Evolutionary conservation across 2,329 filamentous ascomycete species (phyloP), one percentile per base, ranked within the genome.

Genomic region (Trichoderma arundinaceum): DNA sequence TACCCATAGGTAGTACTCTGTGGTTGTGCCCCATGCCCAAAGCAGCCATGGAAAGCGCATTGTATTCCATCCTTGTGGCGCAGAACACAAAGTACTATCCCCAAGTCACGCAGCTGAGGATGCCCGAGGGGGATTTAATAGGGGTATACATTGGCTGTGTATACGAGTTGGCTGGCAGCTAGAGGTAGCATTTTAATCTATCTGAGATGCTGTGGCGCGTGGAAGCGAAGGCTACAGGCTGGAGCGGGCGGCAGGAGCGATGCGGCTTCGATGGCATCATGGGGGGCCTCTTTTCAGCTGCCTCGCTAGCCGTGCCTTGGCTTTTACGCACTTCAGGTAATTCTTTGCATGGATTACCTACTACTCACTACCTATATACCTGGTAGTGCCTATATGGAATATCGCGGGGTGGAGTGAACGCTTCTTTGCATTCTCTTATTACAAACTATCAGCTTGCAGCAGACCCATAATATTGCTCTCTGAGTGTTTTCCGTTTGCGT

Each of bases 151-250:
- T 53, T 63, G 59, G 48, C 28, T 41, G 7, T 44, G 32, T 52
- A 38, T 63, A 38, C 59, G 39, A 53, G 39, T 39, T 54, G 49
- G 59, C 39, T 53, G 49, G 39, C 17, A 39, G 13, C 38, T 53
- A 10, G 15, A 28, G 33, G 49, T 63, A 35, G 49, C 17, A 39
- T 63, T 46, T 43, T 54, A 54, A 54, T 54, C 17, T 46, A 54
- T 38, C 38, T 63, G 59, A 54, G 28, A 38, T 53, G 32, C 4
- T 39, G 38, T 46, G 39, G 39, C 22, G 39, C 33, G 39, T 43
- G 19, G 39, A 43, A 13, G 17, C 38, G 53, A 56, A 56, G 53
- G 4, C 22, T 28, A 28, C 22, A 28, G 22, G 22, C 22, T 28
- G 22, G 22, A 28, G 22, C 22, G 22, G 22, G 22, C 22, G 22